Evolutionary conservation across 1,284 basidiomycete genomes (phyloP).

Genomic region (Omphalotus olearius): DNA sequence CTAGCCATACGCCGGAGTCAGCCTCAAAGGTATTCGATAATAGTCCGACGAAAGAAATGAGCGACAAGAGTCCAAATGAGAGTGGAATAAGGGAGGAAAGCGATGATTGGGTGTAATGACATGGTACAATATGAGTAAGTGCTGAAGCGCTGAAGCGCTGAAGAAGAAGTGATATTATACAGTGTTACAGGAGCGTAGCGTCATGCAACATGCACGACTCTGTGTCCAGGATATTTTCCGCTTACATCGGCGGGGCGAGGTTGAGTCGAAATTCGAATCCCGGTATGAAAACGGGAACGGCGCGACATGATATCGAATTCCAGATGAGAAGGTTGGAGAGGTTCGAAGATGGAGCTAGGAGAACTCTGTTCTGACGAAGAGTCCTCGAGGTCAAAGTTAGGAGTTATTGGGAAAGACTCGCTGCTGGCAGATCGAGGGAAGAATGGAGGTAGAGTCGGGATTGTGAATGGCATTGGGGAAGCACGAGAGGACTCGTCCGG

Average conservation of each 20-base stretch:
- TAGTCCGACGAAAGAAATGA: constrained; percentile 21
- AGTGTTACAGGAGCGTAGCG: constrained; percentile 2
- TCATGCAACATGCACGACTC: constrained; percentile 15
- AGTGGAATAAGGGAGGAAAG: constrained; percentile 17
- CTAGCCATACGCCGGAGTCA: constrained; percentile 8
- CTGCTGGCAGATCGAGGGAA: constrained; percentile 36
- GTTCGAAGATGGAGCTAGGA: constrained; percentile 11
- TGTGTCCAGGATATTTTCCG: constrained; percentile 3
- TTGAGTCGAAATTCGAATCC: constrained; percentile 39
- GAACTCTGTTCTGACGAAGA: constrained; percentile 7
- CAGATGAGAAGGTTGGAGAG: constrained; percentile 22
- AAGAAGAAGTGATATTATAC: neutral
- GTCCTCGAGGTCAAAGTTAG: constrained; percentile 26
- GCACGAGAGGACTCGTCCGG: constrained; percentile 29
- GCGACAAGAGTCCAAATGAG: constrained; percentile 8
- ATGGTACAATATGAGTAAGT: neutral
- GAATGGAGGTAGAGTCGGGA: constrained; percentile 53
- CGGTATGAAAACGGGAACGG: constrained; percentile 31
- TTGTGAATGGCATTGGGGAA: constrained; percentile 48
- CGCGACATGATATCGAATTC: constrained; percentile 26
- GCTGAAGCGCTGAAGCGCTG: too few relatives aligned
- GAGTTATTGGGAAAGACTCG: constrained; percentile 37
- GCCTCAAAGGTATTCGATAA: constrained; percentile 15
- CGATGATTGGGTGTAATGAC: constrained; percentile 5
- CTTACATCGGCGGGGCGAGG: constrained; percentile 16